Percentiles rank a stretch among this genome's conserved stretches.
phyloP scores from a whole-genome alignment of 225 moss, liverwort and hornwort genomes.

The Climacium dendroides region DNA sequence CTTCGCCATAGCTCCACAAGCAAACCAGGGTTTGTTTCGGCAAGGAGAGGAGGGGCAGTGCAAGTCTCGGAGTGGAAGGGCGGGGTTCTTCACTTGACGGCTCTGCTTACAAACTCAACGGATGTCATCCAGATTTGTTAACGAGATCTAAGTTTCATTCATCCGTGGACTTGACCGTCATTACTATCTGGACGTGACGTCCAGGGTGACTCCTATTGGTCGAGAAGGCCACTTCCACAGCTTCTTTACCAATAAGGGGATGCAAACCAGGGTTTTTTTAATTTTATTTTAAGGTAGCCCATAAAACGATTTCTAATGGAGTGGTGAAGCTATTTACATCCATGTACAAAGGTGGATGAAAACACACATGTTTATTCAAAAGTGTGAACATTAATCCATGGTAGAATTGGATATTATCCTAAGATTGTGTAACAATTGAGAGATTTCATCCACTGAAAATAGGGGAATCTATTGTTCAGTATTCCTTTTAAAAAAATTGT shows the following conservation, averaged over 20 bases:
- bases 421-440: not conserved
- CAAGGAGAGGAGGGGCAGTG: no score
- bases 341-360: not conserved
- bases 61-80: not conserved
- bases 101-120: not conserved
- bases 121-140: not conserved
- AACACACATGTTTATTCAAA: not conserved
- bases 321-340: not conserved
- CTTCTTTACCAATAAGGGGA: not conserved
- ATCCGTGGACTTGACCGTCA: not conserved
- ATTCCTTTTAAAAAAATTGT: not conserved
- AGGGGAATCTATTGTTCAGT: fast-evolving
- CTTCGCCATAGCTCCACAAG: constrained; percentile 27
- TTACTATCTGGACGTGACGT: not conserved
- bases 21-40: no score
- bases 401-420: not conserved
- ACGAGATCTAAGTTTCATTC: fast-evolving
- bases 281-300: not conserved
- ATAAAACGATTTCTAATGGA: not conserved
- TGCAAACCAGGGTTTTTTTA: not conserved
- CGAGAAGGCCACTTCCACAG: not conserved
- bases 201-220: not conserved
- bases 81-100: not conserved
- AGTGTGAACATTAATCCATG: not conserved
- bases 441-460: not conserved